phyloP scores from a whole-genome alignment of 805 yeast species.

The Hanseniaspora meyeri region DNA sequence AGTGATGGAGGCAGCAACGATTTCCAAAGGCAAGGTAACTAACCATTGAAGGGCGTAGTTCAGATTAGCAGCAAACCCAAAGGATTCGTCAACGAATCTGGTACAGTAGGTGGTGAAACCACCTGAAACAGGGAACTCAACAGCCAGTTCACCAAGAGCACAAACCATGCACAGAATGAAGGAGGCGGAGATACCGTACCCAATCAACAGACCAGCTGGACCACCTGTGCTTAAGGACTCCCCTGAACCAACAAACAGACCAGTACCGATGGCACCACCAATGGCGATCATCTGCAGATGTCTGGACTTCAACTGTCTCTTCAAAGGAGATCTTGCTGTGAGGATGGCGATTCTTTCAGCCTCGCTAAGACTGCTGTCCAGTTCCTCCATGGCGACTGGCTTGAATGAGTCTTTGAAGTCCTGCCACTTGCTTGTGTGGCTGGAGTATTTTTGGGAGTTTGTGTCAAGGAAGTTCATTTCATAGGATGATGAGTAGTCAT shows the following conservation, averaged over 20 bases:
- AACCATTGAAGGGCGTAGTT: constrained; percentile 44
- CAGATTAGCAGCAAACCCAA: constrained; percentile 54
- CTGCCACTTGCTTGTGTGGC: constrained; percentile 26
- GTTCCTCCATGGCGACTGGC: constrained; percentile 26
- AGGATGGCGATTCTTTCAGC: constrained; percentile 36
- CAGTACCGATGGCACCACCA: constrained; percentile 66
- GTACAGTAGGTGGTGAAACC: constrained; percentile 50
- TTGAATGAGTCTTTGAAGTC: constrained; percentile 40
- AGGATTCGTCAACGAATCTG: constrained; percentile 46
- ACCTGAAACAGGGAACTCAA: constrained; percentile 51
- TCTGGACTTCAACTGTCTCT: constrained; percentile 41
- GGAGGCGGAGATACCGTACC: constrained; percentile 42
- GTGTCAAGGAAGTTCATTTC: not conserved
- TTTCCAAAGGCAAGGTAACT: constrained; percentile 39
- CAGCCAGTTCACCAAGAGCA: constrained; percentile 49
- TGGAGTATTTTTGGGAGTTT: not conserved
- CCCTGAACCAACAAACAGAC: constrained; percentile 64
- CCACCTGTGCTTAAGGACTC: constrained; percentile 50
- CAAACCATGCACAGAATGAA: constrained; percentile 49
- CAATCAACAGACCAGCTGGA: constrained; percentile 49
- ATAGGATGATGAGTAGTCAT: not conserved
- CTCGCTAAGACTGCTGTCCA: constrained; percentile 31
- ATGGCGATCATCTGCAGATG: constrained; percentile 55
- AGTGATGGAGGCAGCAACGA: constrained; percentile 43
- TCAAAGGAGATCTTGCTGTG: constrained; percentile 45